Base-by-base conservation (phyloP, 192 early-diverging fungal genomes). In the Geranomyces variabilis region DNA sequence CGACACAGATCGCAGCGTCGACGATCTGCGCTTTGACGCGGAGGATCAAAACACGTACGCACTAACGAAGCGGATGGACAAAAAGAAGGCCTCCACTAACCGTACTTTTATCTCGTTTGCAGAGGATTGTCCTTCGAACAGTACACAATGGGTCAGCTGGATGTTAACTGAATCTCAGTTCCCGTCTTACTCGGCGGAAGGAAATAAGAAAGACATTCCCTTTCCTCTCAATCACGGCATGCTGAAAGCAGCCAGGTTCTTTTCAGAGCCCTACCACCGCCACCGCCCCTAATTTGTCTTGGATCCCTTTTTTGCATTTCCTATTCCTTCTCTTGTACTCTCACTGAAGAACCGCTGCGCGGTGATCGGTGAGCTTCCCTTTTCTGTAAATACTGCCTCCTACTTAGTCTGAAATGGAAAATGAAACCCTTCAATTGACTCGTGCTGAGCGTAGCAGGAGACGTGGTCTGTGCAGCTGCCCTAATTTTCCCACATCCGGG, bases 101-200 rank as follows among this genome's bases (percentile, higher is more conserved):
- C n/a, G n/a, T n/a, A n/a, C n/a, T n/a, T n/a, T n/a, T n/a, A n/a
- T n/a, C n/a, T n/a, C n/a, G n/a, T n/a, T n/a, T n/a, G 10, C 49
- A 76, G 77, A 56, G 53, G 72, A 29, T 68, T 86, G 63, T 87
- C 81, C 28, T 87, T 85, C 43, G 88, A 90, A 59, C 83, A 87
- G 55, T 89, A 88, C 71, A 84, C 88, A 15, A 88, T 90, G 88
- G 84, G 83, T 60, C 58, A 60, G 31, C 8, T 60, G 28, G 58
- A 60, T 15, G 51, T 53, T 26, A 24, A 53, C 51, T n/a, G 51
- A n/a, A 53, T 8, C 6, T 26, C 17, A 17, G 2, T 8, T 24
- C 51, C 51, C 4, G 7, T 15, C 19, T 3, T 26, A 53, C 19
- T 4, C 51, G 19, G n/a, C 51, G n/a, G 15, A 7, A n/a, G n/a